These are phyloP conservation scores for Achlya hypogyna DNA, from an alignment of 352 stramenopile genomes.

Conservation along the genomic window DNA sequence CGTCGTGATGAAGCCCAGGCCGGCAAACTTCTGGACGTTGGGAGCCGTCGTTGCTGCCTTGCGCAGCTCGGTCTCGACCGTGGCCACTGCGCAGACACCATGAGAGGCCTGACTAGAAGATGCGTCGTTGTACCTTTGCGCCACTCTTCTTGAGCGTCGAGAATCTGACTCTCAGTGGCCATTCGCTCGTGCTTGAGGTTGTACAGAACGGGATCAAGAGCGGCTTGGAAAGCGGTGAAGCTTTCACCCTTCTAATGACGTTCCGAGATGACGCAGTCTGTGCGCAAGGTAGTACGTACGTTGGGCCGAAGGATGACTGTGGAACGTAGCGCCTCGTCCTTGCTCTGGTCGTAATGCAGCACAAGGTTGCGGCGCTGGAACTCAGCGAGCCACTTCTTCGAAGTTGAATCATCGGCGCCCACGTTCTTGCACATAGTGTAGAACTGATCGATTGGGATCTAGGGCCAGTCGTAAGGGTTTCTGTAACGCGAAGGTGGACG, in stretches of 20 bases:
- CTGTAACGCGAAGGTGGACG: slow-evolving; percentile 8
- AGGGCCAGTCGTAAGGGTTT: too few species aligned
- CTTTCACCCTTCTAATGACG: slow-evolving; percentile 52
- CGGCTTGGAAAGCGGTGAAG: slow-evolving; percentile 49
- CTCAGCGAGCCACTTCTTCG: slow-evolving; percentile 68
- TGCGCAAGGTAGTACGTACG: too few species aligned
- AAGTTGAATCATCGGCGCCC: slow-evolving; percentile 51
- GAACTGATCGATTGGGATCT: slow-evolving; percentile 62
- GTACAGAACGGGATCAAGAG: slow-evolving; percentile 68
- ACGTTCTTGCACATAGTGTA: slow-evolving; percentile 65
- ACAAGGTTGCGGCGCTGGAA: slow-evolving; percentile 66
- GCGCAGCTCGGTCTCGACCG: slow-evolving; percentile 38
- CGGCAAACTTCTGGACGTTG: slow-evolving; percentile 66
- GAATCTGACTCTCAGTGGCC: slow-evolving; percentile 41
- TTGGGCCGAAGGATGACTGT: slow-evolving; percentile 60
- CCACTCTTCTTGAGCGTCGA: slow-evolving; percentile 34
- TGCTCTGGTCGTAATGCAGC: slow-evolving; percentile 62
- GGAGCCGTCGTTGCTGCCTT: slow-evolving; percentile 38
- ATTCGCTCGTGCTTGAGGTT: slow-evolving; percentile 58
- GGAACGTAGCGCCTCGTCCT: slow-evolving; percentile 53
- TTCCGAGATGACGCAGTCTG: neutral
- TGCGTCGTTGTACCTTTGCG: slow-evolving; percentile 26
- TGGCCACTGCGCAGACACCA: slow-evolving; percentile 16
- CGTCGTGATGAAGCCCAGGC: slow-evolving; percentile 41
- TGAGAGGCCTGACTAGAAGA: neutral